Conservation (phyloP, 1,139 yeast genomes). For the Pichia kudriavzevii region DNA sequence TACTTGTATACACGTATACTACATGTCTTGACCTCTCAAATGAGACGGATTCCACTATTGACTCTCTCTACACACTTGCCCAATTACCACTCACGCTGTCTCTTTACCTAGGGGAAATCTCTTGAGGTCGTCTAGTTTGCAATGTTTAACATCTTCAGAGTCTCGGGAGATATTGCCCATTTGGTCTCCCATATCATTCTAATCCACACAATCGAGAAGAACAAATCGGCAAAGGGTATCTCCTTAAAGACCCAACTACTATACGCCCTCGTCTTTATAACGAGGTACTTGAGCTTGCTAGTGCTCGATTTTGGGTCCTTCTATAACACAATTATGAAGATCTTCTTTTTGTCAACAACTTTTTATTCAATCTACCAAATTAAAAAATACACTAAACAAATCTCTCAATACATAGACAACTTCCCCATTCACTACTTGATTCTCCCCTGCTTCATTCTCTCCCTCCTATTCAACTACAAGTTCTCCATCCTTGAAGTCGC, state of each 20-base stretch:
- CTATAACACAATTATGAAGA: slow-evolving; percentile 75
- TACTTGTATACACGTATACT: too few species aligned
- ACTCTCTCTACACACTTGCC: too few species aligned
- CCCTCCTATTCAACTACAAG: slow-evolving; percentile 59
- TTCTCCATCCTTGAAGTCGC: slow-evolving; percentile 54
- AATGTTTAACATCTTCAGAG: slow-evolving; percentile 27
- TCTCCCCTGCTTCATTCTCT: slow-evolving; percentile 52
- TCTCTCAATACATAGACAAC: slow-evolving; percentile 51
- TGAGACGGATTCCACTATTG: too few species aligned
- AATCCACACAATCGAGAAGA: slow-evolving; percentile 58
- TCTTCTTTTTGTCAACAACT: slow-evolving; percentile 71
- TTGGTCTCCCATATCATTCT: slow-evolving; percentile 71
- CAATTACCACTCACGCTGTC: too few species aligned
- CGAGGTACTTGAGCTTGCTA: slow-evolving; percentile 72
- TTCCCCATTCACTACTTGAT: slow-evolving; percentile 70
- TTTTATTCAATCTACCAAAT: slow-evolving; percentile 69
- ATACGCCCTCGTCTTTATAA: slow-evolving; percentile 59
- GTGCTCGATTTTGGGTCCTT: slow-evolving; percentile 48
- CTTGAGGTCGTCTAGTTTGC: not conserved
- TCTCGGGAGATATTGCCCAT: slow-evolving; percentile 66
- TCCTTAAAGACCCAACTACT: slow-evolving; percentile 83
- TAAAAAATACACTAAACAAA: slow-evolving; percentile 49
- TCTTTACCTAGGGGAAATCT: too few species aligned
- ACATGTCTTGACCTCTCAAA: too few species aligned
- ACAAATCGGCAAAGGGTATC: slow-evolving; percentile 71